These are phyloP conservation scores for Pythium biforme DNA, from an alignment of 352 stramenopile species.

Conservation along the genomic window DNA sequence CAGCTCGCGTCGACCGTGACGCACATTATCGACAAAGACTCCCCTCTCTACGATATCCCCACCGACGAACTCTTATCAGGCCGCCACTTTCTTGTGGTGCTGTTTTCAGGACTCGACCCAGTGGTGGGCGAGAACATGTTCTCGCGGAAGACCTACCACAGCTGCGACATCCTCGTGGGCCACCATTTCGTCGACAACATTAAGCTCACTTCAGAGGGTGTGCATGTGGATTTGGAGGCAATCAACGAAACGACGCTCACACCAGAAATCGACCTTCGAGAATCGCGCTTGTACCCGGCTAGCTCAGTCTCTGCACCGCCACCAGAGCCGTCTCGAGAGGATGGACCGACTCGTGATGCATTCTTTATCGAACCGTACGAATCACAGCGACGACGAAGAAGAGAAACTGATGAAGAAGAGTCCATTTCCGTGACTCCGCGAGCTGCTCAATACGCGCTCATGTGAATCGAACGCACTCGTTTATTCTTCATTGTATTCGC, in stretches of 20 bases:
- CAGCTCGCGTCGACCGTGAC: constrained; percentile 53
- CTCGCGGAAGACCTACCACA: constrained; percentile 54
- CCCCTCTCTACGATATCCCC: constrained; percentile 42
- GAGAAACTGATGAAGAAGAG: constrained; percentile 5
- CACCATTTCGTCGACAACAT: constrained; percentile 70
- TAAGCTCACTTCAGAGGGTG: constrained; percentile 44
- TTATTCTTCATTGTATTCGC: background rate
- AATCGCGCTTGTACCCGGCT: constrained; percentile 27
- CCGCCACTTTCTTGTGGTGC: constrained; percentile 50
- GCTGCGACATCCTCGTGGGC: constrained; percentile 53
- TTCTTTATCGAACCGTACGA: background rate
- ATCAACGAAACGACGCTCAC: constrained; percentile 51
- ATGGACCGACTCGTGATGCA: background rate
- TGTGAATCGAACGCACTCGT: constrained; percentile 5
- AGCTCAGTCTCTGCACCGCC: background rate
- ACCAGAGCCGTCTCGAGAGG: background rate
- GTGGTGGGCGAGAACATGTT: constrained; percentile 65
- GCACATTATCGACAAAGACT: constrained; percentile 57
- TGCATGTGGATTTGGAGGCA: constrained; percentile 54
- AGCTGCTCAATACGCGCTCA: constrained; percentile 18
- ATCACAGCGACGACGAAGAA: background rate
- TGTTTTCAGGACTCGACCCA: constrained; percentile 54
- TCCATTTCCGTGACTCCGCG: background rate
- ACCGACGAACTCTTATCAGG: constrained; percentile 50
- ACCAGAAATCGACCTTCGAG: constrained; percentile 28